Evolutionary conservation across 2,329 filamentous ascomycete species (phyloP).

Genomic region (Aspergillaceae sp.): DNA sequence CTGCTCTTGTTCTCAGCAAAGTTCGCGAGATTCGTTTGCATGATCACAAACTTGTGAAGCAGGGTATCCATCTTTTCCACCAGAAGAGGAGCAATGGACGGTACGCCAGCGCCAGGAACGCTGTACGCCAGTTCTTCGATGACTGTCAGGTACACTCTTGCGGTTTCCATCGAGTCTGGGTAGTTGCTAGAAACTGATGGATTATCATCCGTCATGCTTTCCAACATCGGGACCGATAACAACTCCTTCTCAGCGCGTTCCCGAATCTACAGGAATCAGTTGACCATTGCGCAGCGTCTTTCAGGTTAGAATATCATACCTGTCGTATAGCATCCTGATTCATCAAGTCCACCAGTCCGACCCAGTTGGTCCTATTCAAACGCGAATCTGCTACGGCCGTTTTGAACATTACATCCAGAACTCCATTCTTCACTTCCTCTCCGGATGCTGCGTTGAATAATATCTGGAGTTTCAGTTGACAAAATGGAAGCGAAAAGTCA

Average conservation of each 20-base stretch:
- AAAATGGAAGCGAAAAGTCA: constrained; percentile 37
- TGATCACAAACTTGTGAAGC: constrained; percentile 27
- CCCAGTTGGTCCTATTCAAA: constrained; percentile 28
- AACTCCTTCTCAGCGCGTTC: constrained; percentile 35
- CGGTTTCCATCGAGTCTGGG: constrained; percentile 20
- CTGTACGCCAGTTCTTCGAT: constrained; percentile 32
- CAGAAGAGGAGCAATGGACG: constrained; percentile 23
- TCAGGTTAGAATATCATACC: constrained; percentile 10
- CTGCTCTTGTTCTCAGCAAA: constrained; percentile 9
- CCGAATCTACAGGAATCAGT: constrained; percentile 25
- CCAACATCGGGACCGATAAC: constrained; percentile 26
- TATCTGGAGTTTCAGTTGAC: constrained; percentile 35
- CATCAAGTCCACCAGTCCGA: constrained; percentile 32
- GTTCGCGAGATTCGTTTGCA: constrained; percentile 19
- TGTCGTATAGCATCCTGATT: constrained; percentile 29
- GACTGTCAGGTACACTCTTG: constrained; percentile 30
- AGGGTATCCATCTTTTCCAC: constrained; percentile 35
- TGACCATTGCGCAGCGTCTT: not conserved
- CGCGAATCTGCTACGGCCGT: constrained; percentile 29
- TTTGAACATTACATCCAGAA: constrained; percentile 35
- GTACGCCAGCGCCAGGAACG: constrained; percentile 26
- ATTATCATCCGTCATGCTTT: constrained; percentile 11
- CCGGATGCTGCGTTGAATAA: constrained; percentile 26
- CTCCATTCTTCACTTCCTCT: constrained; percentile 19
- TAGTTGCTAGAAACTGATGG: constrained; percentile 6